Evolutionary conservation across 2,329 filamentous ascomycete genomes (phyloP), one percentile per base, ranked within the genome.

Genomic region (Neopestalotiopsis sp.): DNA sequence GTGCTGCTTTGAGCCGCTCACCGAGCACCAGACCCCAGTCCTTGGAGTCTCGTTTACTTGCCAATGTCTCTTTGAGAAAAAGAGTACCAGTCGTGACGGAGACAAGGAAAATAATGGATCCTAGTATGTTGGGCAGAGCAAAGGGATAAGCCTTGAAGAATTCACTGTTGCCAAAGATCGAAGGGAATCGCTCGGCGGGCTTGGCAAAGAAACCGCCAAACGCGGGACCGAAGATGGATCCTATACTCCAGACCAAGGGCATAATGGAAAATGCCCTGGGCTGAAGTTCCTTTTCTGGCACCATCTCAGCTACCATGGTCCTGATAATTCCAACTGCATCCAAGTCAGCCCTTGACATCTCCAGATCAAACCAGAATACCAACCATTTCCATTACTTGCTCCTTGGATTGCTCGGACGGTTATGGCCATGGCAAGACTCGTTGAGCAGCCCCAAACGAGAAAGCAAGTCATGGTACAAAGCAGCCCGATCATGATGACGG

Each of bases 231-330:
- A 97, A 92, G 49, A 97, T 94, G 45, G 90, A 92, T 0, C 95
- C 95, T 66, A 98, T 84, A 12, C 91, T 94, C 92, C 94, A 98
- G 40, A 89, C 93, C 17, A 98, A 82, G 4, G 95, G 95, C 95
- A 98, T 98, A 60, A 98, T 85, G 72, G 92, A 94, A 79, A 98
- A 98, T 0, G 96, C 96, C 66, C 90, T 86, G 0, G 95, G 95
- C 76, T 98, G 95, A 6, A 97, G 84, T 76, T 94, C 92, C 78
- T 88, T 94, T 78, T 96, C 90, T 0, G 94, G 93, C 1, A 97
- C 94, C 86, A 98, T 90, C 79, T 98, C 95, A 0, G 95, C 95
- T 2, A 98, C 94, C 83, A 96, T 94, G 17, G 94, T 97, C 72
- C 95, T 85, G 71, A 98, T 91, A 71, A 98, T 98, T 1, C 96